Percentiles rank a stretch among this genome's conserved stretches.
These are phyloP conservation scores for Teratosphaeria nubilosa DNA, from an alignment of 2,329 filamentous ascomycete species.

Conservation along the genomic window DNA sequence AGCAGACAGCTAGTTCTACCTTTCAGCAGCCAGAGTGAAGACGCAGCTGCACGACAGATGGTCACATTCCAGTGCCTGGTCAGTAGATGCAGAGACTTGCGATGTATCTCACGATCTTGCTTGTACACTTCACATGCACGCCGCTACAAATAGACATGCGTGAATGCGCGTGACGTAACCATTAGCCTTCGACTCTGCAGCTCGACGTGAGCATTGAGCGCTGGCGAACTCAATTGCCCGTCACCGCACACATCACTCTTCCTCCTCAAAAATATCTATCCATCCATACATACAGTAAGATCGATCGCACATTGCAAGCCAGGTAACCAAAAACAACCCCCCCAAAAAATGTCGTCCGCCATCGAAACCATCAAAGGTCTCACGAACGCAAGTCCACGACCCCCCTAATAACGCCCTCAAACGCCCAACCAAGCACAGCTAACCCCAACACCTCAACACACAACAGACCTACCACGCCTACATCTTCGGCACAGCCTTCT, in stretches of 20 bases:
- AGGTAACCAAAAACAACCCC: too few species aligned
- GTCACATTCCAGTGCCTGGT: too few species aligned
- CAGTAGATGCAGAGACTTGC: not conserved
- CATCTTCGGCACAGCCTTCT: conserved; percentile 24
- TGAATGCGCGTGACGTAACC: not conserved
- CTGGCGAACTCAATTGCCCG: not conserved
- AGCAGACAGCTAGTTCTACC: not conserved
- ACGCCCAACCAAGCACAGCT: not conserved
- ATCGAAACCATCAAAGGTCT: conserved; percentile 8
- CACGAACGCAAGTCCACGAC: conserved; percentile 2
- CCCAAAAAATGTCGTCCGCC: not conserved
- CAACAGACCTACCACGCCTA: conserved; percentile 17
- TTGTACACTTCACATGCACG: not conserved
- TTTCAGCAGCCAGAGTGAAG: too few species aligned
- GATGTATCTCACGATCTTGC: not conserved
- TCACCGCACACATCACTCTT: not conserved
- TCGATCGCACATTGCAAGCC: too few species aligned
- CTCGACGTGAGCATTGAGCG: not conserved
- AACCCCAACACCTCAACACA: not conserved
- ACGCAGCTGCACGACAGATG: too few species aligned
- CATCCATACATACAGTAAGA: too few species aligned
- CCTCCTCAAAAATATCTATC: not conserved
- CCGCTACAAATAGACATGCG: not conserved
- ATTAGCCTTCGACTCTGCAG: not conserved
- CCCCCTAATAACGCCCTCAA: not conserved